These are phyloP conservation scores for Dryas drummondii DNA, from an alignment of 306 rosid species.

Conservation along the genomic window DNA sequence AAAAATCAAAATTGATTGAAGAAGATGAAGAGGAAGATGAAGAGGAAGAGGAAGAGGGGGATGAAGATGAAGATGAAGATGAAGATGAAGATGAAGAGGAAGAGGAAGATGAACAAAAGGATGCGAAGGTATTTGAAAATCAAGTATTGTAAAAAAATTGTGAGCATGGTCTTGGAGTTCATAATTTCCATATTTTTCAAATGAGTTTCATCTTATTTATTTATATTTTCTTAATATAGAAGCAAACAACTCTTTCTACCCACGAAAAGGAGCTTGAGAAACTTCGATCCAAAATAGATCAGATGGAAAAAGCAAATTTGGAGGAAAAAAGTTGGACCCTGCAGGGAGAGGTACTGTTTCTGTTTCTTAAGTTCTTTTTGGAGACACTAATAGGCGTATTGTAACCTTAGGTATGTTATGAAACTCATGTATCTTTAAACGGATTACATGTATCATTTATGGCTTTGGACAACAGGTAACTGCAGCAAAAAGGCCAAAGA, in stretches of 20 bases:
- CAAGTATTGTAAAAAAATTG: conserved; percentile 25
- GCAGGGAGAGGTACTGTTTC: conserved; percentile 81
- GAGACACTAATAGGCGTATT: conserved; percentile 1
- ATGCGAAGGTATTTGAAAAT: conserved; percentile 38
- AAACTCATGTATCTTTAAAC: conserved; percentile 3
- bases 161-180: neutral
- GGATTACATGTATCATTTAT: conserved; percentile 8
- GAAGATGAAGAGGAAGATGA: conserved; percentile 45
- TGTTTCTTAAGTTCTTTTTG: neutral
- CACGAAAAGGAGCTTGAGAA: conserved; percentile 62
- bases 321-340: conserved; percentile 84
- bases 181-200: neutral
- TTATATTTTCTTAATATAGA: conserved; percentile 26
- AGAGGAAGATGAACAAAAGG: conserved; percentile 21
- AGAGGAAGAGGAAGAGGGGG: neutral
- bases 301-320: conserved; percentile 75
- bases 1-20: conserved; percentile 32
- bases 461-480: conserved; percentile 56
- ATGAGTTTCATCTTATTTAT: conserved; percentile 11
- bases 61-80: conserved; percentile 30
- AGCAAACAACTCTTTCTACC: conserved; percentile 54
- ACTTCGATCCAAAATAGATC: conserved; percentile 60
- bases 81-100: conserved; percentile 30
- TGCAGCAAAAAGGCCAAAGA: conserved; percentile 77
- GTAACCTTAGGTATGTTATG: neutral